Evolutionary conservation across 495 filamentous ascomycete genomes (phyloP).

Genomic region (Penicillium daleae): DNA sequence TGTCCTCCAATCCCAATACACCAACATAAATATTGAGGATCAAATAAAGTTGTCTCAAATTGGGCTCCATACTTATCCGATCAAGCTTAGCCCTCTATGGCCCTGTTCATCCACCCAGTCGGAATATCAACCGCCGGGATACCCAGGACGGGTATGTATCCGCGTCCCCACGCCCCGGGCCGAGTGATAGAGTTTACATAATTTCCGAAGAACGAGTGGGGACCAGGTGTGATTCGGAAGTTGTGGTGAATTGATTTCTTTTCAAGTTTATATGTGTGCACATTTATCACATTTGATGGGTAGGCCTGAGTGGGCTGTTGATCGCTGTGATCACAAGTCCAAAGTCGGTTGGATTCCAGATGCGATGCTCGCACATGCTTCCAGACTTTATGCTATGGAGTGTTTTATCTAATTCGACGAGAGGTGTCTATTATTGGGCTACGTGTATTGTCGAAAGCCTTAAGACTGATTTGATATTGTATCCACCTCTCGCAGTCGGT

Average conservation of each 20-base stretch:
- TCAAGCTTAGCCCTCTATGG: background rate
- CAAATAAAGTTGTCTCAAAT: background rate
- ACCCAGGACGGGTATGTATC: background rate
- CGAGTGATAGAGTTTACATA: background rate
- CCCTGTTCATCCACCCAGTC: background rate
- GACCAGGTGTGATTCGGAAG: background rate
- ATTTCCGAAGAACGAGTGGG: background rate
- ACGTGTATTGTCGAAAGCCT: no score
- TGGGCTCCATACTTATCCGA: background rate
- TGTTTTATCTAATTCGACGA: no score
- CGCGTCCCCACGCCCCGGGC: background rate
- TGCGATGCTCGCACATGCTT: background rate
- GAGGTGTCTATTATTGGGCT: no score
- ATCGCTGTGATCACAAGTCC: background rate
- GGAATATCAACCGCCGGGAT: background rate
- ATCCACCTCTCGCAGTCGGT: no score
- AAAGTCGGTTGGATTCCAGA: background rate
- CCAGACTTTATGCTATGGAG: no score
- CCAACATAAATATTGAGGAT: background rate
- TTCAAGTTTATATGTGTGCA: background rate
- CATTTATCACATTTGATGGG: background rate
- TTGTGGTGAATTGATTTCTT: background rate
- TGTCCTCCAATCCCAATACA: background rate
- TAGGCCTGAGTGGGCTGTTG: background rate
- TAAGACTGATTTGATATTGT: no score